These are phyloP conservation scores for Wickerhamiella qilinensis DNA, from an alignment of 805 yeast genomes.

Conservation along the genomic window DNA sequence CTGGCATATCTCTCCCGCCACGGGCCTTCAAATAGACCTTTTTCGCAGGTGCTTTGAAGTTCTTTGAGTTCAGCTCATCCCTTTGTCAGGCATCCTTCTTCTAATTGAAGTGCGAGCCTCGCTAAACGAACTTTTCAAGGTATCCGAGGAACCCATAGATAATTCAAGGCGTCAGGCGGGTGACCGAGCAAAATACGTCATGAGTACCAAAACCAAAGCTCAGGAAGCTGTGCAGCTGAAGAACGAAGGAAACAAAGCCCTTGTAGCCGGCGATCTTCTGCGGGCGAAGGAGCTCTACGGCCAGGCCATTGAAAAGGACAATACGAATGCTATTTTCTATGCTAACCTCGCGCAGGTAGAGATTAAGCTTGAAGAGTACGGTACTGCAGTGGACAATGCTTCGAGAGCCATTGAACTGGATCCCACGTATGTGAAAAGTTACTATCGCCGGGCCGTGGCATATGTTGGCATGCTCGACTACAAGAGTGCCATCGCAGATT, in stretches of 20 bases:
- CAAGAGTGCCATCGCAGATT: slow-evolving; percentile 55
- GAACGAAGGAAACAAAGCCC: slow-evolving; percentile 49
- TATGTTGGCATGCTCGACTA: slow-evolving; percentile 60
- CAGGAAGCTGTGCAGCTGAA: too few species aligned
- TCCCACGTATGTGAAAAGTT: slow-evolving; percentile 54
- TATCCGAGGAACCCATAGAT: too few species aligned
- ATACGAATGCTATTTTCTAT: slow-evolving; percentile 46
- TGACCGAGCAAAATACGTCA: too few species aligned
- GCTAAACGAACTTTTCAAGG: too few species aligned
- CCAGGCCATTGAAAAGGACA: slow-evolving; percentile 49
- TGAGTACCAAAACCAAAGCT: too few species aligned
- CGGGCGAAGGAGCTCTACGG: slow-evolving; percentile 56
- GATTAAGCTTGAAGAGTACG: slow-evolving; percentile 73
- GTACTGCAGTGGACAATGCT: slow-evolving; percentile 70
- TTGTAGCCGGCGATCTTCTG: slow-evolving; percentile 42
- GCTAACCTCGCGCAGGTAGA: slow-evolving; percentile 84
- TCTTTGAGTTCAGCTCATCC: too few species aligned
- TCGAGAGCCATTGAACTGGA: slow-evolving; percentile 53
- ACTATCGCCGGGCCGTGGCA: slow-evolving; percentile 78
- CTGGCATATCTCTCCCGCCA: too few species aligned
- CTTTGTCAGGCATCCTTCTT: too few species aligned
- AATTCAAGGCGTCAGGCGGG: too few species aligned
- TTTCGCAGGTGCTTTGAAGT: too few species aligned
- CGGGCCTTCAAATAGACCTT: too few species aligned
- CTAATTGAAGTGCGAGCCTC: too few species aligned